Conservation (phyloP, 1,284 basidiomycete genomes). For the Sporisorium graminicola region DNA sequence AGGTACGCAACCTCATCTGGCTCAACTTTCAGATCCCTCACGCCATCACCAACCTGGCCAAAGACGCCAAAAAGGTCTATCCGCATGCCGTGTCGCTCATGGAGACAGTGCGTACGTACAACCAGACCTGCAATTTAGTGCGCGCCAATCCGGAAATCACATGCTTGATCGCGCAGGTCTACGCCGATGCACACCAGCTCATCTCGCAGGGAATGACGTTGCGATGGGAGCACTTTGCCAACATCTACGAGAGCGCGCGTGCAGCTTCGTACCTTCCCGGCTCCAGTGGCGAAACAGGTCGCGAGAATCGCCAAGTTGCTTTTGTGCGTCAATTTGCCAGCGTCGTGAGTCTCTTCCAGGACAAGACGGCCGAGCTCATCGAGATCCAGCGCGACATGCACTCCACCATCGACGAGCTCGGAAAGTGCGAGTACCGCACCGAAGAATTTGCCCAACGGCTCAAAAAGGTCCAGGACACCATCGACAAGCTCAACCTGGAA, state of each 20-base stretch:
- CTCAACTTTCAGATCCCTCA: slow-evolving; percentile 94
- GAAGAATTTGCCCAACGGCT: slow-evolving; percentile 85
- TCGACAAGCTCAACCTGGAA: slow-evolving; percentile 93
- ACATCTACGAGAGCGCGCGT: slow-evolving; percentile 71
- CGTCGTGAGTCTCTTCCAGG: slow-evolving; percentile 81
- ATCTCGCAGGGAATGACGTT: slow-evolving; percentile 77
- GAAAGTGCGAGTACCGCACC: slow-evolving; percentile 84
- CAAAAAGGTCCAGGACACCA: slow-evolving; percentile 85
- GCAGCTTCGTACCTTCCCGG: slow-evolving; percentile 72
- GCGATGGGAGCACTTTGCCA: slow-evolving; percentile 90
- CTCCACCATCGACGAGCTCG: slow-evolving; percentile 79
- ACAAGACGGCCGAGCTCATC: slow-evolving; percentile 93
- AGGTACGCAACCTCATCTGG: slow-evolving; percentile 95
- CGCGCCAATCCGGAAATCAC: slow-evolving; percentile 86
- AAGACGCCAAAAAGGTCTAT: slow-evolving; percentile 97
- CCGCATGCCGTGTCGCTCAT: slow-evolving; percentile 93
- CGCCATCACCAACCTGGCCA: slow-evolving; percentile 93
- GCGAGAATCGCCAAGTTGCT: slow-evolving; percentile 86
- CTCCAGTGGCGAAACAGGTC: slow-evolving; percentile 43
- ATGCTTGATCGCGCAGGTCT: slow-evolving; percentile 75
- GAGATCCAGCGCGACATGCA: slow-evolving; percentile 89
- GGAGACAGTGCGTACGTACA: slow-evolving; percentile 97
- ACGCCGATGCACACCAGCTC: slow-evolving; percentile 57
- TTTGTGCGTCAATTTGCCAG: slow-evolving; percentile 96
- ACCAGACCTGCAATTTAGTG: slow-evolving; percentile 90